Evolutionary conservation across 768 basidiomycete species (phyloP), one percentile per base, ranked within the genome.

Genomic region (Boletus reticuloceps): DNA sequence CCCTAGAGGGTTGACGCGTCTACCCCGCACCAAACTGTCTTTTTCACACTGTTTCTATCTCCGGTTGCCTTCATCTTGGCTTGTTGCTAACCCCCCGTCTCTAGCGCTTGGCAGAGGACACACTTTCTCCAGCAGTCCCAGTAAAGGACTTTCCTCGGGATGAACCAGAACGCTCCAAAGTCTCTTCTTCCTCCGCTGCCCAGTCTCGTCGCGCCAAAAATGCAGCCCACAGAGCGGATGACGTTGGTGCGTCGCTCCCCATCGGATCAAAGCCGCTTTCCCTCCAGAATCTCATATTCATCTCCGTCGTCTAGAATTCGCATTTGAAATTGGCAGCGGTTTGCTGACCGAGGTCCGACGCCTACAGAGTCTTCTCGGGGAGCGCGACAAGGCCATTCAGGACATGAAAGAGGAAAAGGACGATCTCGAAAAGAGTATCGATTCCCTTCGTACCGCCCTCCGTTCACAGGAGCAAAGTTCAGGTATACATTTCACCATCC

Each of bases 271-370:
- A 9, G n/a, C 16, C 51, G 7, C 12, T 19, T 16, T 16, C 20
- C 20, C 2, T 58, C 44, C 44, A 14, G 29, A 37, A 3, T 43
- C 58, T 38, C 47, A 19, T 52, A 46, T 56, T 65, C 52, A 66
- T 63, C 7, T 60, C 58, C 65, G 56, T 51, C 59, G 62, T 65
- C 67, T 75, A 90, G 96, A 97, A 77, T 98, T 98, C 63, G 96
- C 96, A 39, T 95, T 97, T 64, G 96, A 98, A 76, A 98, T 98
- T 53, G 95, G 96, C 8, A 94, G 91, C 59, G 89, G 89, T 13
- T 77, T 98, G 47, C 78, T 98, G 31, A 89, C 89, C 9, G 96
- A 98, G 74, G 93, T 98, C 44, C 80, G 95, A 43, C 81, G 96
- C 40, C 78, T 98, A 39, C 96, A 98, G 67, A 88, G 88, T 54